A percentile compares a stretch with the other conserved stretches of the same genome.
phyloP scores from a whole-genome alignment of 768 basidiomycete genomes.

The Chlorophyllum brunneum region DNA sequence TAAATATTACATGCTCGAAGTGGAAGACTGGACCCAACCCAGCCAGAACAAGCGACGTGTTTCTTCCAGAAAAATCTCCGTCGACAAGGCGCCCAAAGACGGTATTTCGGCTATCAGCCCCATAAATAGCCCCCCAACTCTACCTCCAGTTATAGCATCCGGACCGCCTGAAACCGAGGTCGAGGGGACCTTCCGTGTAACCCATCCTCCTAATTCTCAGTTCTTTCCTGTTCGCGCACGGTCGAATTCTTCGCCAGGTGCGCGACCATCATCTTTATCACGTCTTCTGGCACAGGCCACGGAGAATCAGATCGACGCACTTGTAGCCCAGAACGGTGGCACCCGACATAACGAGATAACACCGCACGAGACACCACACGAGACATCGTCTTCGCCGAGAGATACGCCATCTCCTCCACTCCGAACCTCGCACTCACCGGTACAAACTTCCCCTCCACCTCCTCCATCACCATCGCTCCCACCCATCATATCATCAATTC shows the following conservation, averaged over 20 bases:
- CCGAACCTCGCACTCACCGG: constrained; percentile 14
- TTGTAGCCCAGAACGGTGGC: constrained; percentile 1
- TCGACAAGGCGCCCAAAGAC: constrained; percentile 37
- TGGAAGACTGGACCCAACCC: constrained; percentile 89
- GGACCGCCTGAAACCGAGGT: constrained; percentile 66
- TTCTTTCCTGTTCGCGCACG: constrained; percentile 62
- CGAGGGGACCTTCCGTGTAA: constrained; percentile 65
- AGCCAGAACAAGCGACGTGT: constrained; percentile 58
- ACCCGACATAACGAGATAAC: constrained; percentile 19
- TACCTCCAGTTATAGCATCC: constrained; percentile 45
- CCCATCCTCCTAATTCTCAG: constrained; percentile 63
- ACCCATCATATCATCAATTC: constrained; percentile 28
- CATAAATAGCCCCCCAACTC: constrained; percentile 30
- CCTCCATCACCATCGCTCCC: constrained; percentile 35
- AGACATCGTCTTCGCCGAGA: constrained; percentile 13
- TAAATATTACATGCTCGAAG: constrained; percentile 91
- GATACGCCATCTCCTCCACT: constrained; percentile 21
- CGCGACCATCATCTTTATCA: constrained; percentile 77
- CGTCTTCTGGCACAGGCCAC: constrained; percentile 75
- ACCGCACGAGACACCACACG: constrained; percentile 15
- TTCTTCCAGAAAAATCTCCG: constrained; percentile 46
- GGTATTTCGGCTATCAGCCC: constrained; percentile 20
- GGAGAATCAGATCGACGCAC: constrained; percentile 28
- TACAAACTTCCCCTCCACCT: constrained; percentile 27
- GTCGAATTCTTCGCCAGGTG: constrained; percentile 62